phyloP scores from a whole-genome alignment of 768 basidiomycete species.

The Podaxis sp. region DNA sequence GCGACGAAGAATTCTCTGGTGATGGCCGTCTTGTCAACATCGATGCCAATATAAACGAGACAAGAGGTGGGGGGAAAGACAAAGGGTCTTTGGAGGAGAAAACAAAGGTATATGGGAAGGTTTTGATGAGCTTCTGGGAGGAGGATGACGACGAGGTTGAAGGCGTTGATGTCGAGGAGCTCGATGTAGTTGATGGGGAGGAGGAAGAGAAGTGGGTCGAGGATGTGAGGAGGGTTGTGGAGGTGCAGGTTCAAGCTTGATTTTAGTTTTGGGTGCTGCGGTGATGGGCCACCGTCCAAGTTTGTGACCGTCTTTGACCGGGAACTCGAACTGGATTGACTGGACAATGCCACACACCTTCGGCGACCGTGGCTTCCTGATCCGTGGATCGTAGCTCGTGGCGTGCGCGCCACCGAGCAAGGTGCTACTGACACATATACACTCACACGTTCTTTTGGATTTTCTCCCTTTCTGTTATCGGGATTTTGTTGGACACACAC shows the following conservation, averaged over 20 bases:
- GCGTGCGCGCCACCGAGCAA: background rate
- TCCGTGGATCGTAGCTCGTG: no score
- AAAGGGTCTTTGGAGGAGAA: background rate
- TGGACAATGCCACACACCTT: no score
- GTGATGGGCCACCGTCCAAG: background rate
- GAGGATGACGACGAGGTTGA: slow-evolving; percentile 7
- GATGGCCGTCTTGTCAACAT: background rate
- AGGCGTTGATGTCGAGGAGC: background rate
- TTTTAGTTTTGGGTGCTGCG: background rate
- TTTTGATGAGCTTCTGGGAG: slow-evolving; percentile 13
- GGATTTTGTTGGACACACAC: background rate
- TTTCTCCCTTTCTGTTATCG: background rate
- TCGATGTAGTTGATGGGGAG: background rate
- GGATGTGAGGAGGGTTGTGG: slow-evolving; percentile 1
- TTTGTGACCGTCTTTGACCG: background rate
- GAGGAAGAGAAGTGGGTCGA: slow-evolving; percentile 7
- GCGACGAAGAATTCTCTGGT: background rate
- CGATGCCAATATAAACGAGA: background rate
- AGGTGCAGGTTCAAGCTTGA: slow-evolving; percentile 13
- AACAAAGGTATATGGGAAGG: background rate
- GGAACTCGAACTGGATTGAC: no score
- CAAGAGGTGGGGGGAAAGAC: background rate
- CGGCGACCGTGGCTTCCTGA: no score
- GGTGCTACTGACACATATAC: background rate
- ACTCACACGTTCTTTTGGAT: background rate